Percentiles rank a stretch among this genome's conserved stretches.
These are phyloP conservation scores for Cucurbita pepo DNA, from an alignment of 306 rosid species.

Conservation along the genomic window DNA sequence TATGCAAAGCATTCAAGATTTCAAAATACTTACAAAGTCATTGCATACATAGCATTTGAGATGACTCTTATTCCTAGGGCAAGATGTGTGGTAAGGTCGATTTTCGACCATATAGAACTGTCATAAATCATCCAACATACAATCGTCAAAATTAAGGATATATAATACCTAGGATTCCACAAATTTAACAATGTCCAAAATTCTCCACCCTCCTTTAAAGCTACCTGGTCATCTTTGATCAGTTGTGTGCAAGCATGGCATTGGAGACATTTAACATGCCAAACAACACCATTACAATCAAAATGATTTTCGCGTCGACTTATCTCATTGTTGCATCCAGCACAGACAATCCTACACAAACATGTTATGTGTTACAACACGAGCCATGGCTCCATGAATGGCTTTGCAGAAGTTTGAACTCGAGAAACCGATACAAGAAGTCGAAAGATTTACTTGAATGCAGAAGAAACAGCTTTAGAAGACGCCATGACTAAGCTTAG, in stretches of 20 bases:
- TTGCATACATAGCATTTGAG: slow-evolving; percentile 81
- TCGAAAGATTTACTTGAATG: slow-evolving; percentile 7
- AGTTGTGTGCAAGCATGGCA: slow-evolving; percentile 64
- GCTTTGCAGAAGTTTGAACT: neutral
- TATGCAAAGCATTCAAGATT: neutral
- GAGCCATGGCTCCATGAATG: neutral
- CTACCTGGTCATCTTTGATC: slow-evolving; percentile 69
- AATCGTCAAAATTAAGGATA: neutral
- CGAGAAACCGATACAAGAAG: neutral
- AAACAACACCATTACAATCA: slow-evolving; percentile 45
- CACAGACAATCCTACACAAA: slow-evolving; percentile 40
- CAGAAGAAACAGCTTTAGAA: slow-evolving; percentile 11
- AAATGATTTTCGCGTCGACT: slow-evolving; percentile 35
- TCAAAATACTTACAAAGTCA: slow-evolving; percentile 46
- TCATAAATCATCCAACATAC: slow-evolving; percentile 10
- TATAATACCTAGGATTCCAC: neutral
- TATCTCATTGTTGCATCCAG: slow-evolving; percentile 68
- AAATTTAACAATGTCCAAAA: neutral
- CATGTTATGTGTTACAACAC: neutral
- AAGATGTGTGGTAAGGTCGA: slow-evolving; percentile 69
- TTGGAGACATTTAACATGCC: slow-evolving; percentile 79
- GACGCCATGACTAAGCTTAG: slow-evolving; percentile 40
- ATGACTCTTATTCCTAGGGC: slow-evolving; percentile 63
- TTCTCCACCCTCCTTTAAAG: neutral
- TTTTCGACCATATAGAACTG: slow-evolving; percentile 64